Evolutionary conservation across 1,139 yeast genomes (phyloP).

Genomic region (Geotrichum restrictum): DNA sequence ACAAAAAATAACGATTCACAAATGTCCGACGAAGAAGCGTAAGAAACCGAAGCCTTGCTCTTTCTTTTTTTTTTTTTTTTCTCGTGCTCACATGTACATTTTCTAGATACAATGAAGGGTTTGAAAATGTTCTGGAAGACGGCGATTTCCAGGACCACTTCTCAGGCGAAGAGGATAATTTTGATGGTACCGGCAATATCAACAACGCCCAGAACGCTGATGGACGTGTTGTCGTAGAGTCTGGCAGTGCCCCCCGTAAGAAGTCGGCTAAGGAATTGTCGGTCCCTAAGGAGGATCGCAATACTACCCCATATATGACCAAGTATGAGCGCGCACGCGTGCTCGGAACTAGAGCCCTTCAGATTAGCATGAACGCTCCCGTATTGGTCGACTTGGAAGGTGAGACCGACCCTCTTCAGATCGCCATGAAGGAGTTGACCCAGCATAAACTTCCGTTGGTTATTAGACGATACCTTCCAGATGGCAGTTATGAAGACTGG

Average conservation of each 20-base stretch:
- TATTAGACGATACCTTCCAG: constrained; percentile 92
- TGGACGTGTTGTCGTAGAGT: constrained; percentile 67
- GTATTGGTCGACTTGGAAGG: constrained; percentile 97
- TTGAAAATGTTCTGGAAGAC: constrained; percentile 67
- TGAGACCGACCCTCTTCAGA: constrained; percentile 97
- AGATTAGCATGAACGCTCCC: constrained; percentile 96
- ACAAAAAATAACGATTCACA: too few species aligned
- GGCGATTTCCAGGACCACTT: constrained; percentile 69
- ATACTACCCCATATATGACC: constrained; percentile 98
- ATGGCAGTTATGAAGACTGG: constrained; percentile 97
- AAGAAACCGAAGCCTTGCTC: too few species aligned
- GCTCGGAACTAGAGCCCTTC: constrained; percentile 92
- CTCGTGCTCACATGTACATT: background rate
- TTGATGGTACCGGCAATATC: constrained; percentile 46
- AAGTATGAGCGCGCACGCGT: constrained; percentile 96
- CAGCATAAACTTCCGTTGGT: constrained; percentile 94
- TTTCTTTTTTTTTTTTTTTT: background rate
- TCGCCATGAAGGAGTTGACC: constrained; percentile 93
- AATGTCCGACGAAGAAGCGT: background rate
- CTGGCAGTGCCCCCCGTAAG: constrained; percentile 47
- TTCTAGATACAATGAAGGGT: constrained; percentile 62
- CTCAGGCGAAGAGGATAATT: constrained; percentile 58
- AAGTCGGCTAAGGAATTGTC: constrained; percentile 78
- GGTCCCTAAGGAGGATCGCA: constrained; percentile 79
- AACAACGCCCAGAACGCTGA: constrained; percentile 51